A percentile compares a stretch with the other conserved stretches of the same genome.
These are phyloP conservation scores for Lodderomyces metapsilosis DNA, from an alignment of 1,139 yeast species.

Conservation along the genomic window DNA sequence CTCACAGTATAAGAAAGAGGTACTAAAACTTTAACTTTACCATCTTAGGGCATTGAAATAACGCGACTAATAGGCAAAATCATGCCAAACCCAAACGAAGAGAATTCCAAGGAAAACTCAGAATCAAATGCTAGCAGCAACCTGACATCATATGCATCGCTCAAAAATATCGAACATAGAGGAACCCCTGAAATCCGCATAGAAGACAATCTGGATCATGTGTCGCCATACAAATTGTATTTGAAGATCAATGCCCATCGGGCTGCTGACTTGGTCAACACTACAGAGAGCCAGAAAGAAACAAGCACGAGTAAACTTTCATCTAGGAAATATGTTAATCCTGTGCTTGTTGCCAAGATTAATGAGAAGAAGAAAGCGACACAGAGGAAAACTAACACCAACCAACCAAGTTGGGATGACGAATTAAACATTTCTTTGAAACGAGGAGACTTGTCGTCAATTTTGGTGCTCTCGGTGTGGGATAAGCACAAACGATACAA, in stretches of 20 bases:
- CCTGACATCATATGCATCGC: neutral
- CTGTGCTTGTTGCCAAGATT: slow-evolving; percentile 35
- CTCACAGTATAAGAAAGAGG: no score
- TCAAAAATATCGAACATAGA: neutral
- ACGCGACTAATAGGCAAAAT: no score
- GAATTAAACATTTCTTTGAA: slow-evolving; percentile 32
- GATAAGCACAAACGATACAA: slow-evolving; percentile 45
- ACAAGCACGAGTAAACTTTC: slow-evolving; percentile 6
- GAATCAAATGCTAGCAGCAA: neutral
- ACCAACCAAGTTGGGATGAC: slow-evolving; percentile 48
- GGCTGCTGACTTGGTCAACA: slow-evolving; percentile 37
- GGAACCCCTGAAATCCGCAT: neutral
- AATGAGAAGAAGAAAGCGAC: slow-evolving; percentile 32
- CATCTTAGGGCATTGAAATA: no score
- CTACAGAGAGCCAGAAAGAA: slow-evolving; percentile 9
- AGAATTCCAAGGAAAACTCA: neutral
- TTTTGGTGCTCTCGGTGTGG: slow-evolving; percentile 41
- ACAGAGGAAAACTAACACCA: slow-evolving; percentile 34
- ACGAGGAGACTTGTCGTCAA: slow-evolving; percentile 26
- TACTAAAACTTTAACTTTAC: no score
- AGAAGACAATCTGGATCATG: neutral
- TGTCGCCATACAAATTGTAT: slow-evolving; percentile 14
- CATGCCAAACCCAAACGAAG: neutral
- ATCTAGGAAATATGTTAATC: slow-evolving; percentile 27
- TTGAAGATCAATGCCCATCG: slow-evolving; percentile 35